Percentiles rank a stretch among this genome's conserved stretches.
Conservation (phyloP, 1,284 basidiomycete species). For the Puccinia novopanici region DNA sequence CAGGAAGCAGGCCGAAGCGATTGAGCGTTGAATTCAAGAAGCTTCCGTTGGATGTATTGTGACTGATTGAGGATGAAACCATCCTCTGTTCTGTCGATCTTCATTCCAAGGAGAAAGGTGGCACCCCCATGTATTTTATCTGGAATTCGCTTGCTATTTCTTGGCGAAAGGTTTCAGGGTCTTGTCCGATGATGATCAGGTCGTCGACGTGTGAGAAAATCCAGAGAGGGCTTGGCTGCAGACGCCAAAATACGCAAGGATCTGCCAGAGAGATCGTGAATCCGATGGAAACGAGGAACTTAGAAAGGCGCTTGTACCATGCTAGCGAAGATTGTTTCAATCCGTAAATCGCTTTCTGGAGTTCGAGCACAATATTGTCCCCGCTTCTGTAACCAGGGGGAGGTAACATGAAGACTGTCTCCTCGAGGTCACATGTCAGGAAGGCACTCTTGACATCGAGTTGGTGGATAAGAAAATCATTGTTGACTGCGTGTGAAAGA, state of each 20-base stretch:
- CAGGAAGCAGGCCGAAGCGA: background rate
- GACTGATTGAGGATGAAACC: background rate
- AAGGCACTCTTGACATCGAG: background rate
- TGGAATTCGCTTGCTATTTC: background rate
- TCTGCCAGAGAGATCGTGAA: background rate
- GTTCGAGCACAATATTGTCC: background rate
- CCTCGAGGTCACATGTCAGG: background rate
- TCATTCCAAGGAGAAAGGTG: background rate
- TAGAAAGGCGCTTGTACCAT: background rate
- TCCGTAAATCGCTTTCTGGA: conserved; percentile 6
- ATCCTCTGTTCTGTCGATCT: too few relatives aligned
- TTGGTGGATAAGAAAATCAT: background rate
- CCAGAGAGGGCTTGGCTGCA: background rate
- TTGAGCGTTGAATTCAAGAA: background rate
- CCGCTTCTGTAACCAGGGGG: background rate
- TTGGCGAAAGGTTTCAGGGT: too few relatives aligned
- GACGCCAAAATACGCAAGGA: conserved; percentile 14
- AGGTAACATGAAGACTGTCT: background rate
- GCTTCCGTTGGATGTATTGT: background rate
- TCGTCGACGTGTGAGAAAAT: too few relatives aligned
- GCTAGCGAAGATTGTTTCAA: background rate
- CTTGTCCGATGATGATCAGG: too few relatives aligned
- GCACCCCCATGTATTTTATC: background rate
- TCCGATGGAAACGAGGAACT: background rate
- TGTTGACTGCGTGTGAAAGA: too few relatives aligned